Evolutionary conservation across 1,284 basidiomycete species (phyloP).

Genomic region (Cryptococcus amylolentus): DNA sequence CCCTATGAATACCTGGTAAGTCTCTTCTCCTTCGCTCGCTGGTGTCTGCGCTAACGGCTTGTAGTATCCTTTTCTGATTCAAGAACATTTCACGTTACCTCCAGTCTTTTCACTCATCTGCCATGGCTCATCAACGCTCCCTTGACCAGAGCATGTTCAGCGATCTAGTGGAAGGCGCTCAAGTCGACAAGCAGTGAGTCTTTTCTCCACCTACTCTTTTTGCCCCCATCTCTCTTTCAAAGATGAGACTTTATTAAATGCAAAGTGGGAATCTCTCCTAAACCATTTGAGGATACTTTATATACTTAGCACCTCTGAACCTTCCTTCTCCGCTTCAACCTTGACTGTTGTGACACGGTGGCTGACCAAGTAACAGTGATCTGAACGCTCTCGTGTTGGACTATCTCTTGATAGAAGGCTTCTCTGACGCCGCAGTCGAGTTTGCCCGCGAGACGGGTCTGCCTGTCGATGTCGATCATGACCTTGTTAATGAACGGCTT

Average conservation of each 20-base stretch:
- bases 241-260: slow-evolving; percentile 52
- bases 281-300: slow-evolving; percentile 51
- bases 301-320: slow-evolving; percentile 53
- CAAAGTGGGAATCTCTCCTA: slow-evolving; percentile 63
- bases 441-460: slow-evolving; percentile 86
- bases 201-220: slow-evolving; percentile 1
- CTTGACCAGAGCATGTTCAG: slow-evolving; percentile 48
- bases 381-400: slow-evolving; percentile 96
- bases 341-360: neutral
- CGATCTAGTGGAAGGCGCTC: slow-evolving; percentile 50
- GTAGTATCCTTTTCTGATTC: neutral
- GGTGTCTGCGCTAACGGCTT: neutral
- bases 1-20: slow-evolving; percentile 12
- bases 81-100: neutral
- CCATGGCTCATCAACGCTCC: neutral
- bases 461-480: slow-evolving; percentile 66
- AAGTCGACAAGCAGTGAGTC: slow-evolving; percentile 56
- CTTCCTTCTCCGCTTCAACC: slow-evolving; percentile 2
- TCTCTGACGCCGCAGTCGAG: slow-evolving; percentile 90
- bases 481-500: slow-evolving; percentile 89
- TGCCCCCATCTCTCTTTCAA: slow-evolving; percentile 18
- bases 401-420: slow-evolving; percentile 95
- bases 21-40: neutral
- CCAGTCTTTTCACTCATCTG: neutral
- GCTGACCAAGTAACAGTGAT: slow-evolving; percentile 60